Evolutionary conservation across 106 monocot species (phyloP).

Genomic region (Dactylorhiza incarnata): DNA sequence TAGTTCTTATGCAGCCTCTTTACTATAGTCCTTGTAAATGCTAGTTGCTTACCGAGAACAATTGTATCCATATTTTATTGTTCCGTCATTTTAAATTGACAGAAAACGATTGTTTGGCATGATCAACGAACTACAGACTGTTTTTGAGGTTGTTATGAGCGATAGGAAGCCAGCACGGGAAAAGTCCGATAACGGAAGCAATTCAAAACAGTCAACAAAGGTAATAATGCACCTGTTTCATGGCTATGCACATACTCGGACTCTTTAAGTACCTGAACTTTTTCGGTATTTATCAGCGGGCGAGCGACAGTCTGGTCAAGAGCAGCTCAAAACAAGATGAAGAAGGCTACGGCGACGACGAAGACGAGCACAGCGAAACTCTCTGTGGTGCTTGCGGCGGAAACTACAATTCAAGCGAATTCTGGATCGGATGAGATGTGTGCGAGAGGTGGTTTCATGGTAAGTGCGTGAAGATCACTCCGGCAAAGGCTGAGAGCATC

Average conservation of each 20-base stretch:
- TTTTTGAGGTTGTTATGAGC: constrained; percentile 42
- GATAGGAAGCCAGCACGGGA: constrained; percentile 44
- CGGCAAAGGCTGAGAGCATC: constrained; percentile 58
- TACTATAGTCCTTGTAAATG: neutral
- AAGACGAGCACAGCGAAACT: constrained; percentile 58
- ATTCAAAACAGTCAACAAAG: constrained; percentile 38
- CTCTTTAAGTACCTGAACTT: too few species aligned
- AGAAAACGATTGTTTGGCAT: constrained; percentile 61
- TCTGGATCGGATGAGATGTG: constrained; percentile 67
- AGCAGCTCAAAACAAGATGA: constrained; percentile 29
- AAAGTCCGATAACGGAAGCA: constrained; percentile 51
- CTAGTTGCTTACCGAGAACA: neutral
- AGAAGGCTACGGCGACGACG: constrained; percentile 46
- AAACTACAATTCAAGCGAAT: constrained; percentile 48
- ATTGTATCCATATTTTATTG: neutral
- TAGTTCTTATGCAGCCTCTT: neutral
- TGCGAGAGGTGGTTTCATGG: constrained; percentile 77
- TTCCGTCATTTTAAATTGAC: neutral
- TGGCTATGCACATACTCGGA: too few species aligned
- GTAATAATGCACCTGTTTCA: neutral
- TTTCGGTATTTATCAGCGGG: constrained; percentile 8
- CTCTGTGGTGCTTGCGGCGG: constrained; percentile 49
- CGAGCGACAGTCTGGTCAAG: constrained; percentile 36
- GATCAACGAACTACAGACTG: constrained; percentile 65
- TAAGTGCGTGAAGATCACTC: constrained; percentile 70